Base-by-base conservation (phyloP, 108 stramenopile genomes). In the Epithemia pelagica region DNA sequence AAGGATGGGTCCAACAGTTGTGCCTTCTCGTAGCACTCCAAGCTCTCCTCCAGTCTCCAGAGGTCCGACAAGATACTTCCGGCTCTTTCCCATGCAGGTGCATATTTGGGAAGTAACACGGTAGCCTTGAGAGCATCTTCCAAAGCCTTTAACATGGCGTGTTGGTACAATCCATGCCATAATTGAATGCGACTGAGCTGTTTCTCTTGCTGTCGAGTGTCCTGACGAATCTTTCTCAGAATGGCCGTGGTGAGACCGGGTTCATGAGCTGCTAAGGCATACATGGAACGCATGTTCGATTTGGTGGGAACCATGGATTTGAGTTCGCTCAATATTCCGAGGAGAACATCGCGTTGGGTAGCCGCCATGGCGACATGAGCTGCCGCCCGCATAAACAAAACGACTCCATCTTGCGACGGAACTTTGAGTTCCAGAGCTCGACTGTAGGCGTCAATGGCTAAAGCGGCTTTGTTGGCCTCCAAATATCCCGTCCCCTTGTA, bases 151-250 rank as follows among this genome's bases (percentile, higher is more conserved):
- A 92, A 55, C 65, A 92, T 56, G 8, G 88, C 80, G 51, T 80
- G 85, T 75, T 89, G 88, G 52, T 89, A 89, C 74, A 92, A 74
- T 58, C 86, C 87, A 72, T 89, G 91, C 5, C 84, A 85, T 60
- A 84, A 89, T 32, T 87, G 75, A 10, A 76, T 82, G 24, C 72
- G 66, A 26, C 80, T 82, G 31, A 86, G 81, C 51, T 81, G 76
- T 0, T 63, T 55, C 32, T 92, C 72, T 30, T 86, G 79, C 1
- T 61, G 32, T 52, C 64, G 76, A 0, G 74, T 76, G 61, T 89
- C 76, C 18, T 62, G 55, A 1, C 71, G 29, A 0, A 89, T 33
- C 20, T 77, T 76, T 30, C 72, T 24, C 28, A 84, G 74, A 23
- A 92, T 72, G 15, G 81, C 58, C 24, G 65, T 32, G 19, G 82